These are phyloP conservation scores for Tolypocladium tropicale DNA, from an alignment of 2,329 filamentous ascomycete genomes.

Conservation along the genomic window DNA sequence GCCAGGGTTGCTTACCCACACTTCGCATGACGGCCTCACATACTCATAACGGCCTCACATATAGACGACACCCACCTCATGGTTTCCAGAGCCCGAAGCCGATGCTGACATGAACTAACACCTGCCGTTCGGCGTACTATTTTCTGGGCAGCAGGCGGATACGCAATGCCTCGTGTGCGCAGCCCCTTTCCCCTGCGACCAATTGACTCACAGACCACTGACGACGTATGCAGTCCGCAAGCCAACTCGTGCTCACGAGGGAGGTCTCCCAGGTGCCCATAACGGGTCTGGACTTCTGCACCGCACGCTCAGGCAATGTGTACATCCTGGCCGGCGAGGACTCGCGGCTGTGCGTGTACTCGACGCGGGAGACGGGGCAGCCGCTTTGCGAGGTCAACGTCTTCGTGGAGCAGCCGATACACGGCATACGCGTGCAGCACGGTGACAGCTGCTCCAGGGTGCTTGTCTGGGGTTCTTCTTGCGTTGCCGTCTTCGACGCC, in stretches of 20 bases:
- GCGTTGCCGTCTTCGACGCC: constrained; percentile 32
- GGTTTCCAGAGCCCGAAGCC: no score
- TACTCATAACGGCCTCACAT: not conserved
- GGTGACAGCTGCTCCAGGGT: constrained; percentile 5
- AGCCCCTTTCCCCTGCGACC: not conserved
- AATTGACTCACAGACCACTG: not conserved
- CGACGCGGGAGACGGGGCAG: constrained; percentile 21
- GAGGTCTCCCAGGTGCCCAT: constrained; percentile 42
- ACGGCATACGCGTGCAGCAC: constrained; percentile 51
- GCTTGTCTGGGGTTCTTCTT: constrained; percentile 62
- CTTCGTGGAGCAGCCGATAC: constrained; percentile 61
- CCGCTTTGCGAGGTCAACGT: constrained; percentile 34
- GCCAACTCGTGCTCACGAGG: constrained; percentile 13
- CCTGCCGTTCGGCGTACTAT: not conserved
- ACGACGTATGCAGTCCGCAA: not conserved
- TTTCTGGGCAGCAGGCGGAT: not conserved
- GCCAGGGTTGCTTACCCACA: not conserved
- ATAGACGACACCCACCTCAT: not conserved
- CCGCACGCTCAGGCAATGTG: constrained; percentile 14
- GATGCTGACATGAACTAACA: not conserved
- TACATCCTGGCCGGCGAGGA: constrained; percentile 52
- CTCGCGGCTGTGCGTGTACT: constrained; percentile 44
- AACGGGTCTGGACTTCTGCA: constrained; percentile 48
- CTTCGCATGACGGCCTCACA: not conserved
- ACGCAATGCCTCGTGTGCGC: not conserved